Evolutionary conservation across 2,329 filamentous ascomycete genomes (phyloP), one percentile per base, ranked within the genome.

Genomic region (Verticillium nubilum): DNA sequence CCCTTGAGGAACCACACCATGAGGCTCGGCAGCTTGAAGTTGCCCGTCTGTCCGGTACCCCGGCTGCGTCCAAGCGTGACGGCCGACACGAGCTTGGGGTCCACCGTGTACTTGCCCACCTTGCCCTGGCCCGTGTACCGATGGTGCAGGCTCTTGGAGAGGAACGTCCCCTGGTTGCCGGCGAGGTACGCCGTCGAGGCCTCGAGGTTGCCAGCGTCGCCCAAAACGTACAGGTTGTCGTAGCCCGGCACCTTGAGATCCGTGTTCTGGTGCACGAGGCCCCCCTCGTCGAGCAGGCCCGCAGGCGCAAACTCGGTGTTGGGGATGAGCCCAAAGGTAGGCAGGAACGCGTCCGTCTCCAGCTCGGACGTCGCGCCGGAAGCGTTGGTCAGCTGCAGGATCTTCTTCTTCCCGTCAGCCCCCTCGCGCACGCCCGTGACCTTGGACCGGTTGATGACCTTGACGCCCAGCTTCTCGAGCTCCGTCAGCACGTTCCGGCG

Each of bases 271-370:
- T 70, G 68, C 57, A 80, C 59, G 58, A 68, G 73, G 7, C 72
- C 72, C 0, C 59, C 37, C 26, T 60, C 58, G 37, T 76, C 74
- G 19, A 75, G 69, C 60, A 81, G 66, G 1, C 63, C 57, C 7
- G 68, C 61, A 3, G 79, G 76, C 31, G 72, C 66, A 63, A 81
- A 81, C 4, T 67, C 65, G 1, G 75, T 77, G 69, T 84, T 84
- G 59, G 76, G 73, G 0, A 67, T 56, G 4, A 75, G 60, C 52
- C 82, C 82, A 35, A 74, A 77, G 0, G 79, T 75, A 0, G 81
- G 80, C 15, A 84, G 67, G 65, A 80, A 78, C 0, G 80, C 69
- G 64, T 80, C 76, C 0, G 76, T 68, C 15, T 66, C 67, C 56
- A 83, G 67, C 3, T 71, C 75, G 61, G 68, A 69, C 47, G 64